Evolutionary conservation across 2,329 filamentous ascomycete genomes (phyloP), one percentile per base, ranked within the genome.

Genomic region (Ceratocystis harringtonii): DNA sequence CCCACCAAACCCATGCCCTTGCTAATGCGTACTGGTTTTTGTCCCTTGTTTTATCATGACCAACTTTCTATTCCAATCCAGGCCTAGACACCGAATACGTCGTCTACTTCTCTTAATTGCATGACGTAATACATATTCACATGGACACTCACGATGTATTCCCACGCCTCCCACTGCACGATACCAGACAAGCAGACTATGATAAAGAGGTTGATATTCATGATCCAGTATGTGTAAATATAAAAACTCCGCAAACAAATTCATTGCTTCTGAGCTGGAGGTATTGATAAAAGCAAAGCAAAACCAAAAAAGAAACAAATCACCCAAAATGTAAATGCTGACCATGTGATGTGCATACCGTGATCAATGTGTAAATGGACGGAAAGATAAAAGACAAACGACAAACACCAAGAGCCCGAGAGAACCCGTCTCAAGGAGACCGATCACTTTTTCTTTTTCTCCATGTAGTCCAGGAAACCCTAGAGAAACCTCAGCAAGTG

Each of bases 341-440:
- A 7, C 32, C 43, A n/a, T 52, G 48, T 52, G 48, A 22, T 22
- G 22, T 22, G 22, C 48, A 52, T 52, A 28, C 48, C 48, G 19
- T 52, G 25, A 52, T 52, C 48, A 25, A 25, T 12, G 32, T 36
- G 8, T 36, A 36, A 60, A 60, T 30, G 25, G 17, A 60, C 25
- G 32, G 66, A 68, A 68, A 68, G 66, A 70, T 68, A 66, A 66
- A 70, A 36, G 32, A 52, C 19, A 52, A 68, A 68, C 62, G 50
- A 64, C 25, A 64, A 69, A 72, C 71, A 69, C 69, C 70, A 63
- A 32, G 60, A 52, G 48, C 48, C 48, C 48, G 19, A 52, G 19
- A 63, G n/a, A 69, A 36, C 2, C 52, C 52, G n/a, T 32, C 28
- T 57, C 25, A 12, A 32, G 15, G 52, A 32, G 52, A 32, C 52